phyloP scores from a whole-genome alignment of 768 basidiomycete species.

The Trametes gibbosa region DNA sequence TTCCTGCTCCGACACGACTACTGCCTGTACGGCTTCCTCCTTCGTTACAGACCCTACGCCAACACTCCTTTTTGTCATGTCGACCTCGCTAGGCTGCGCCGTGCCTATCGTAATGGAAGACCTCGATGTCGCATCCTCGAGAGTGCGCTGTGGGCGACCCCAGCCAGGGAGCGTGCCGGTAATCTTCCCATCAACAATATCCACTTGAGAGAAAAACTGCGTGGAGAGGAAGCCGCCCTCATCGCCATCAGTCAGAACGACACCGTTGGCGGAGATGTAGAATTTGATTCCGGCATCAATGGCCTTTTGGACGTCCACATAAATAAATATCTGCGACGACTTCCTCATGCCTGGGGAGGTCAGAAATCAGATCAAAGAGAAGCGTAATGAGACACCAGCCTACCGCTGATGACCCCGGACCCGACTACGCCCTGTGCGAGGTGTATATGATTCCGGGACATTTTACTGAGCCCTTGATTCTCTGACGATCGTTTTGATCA shows the following conservation, averaged over 20 bases:
- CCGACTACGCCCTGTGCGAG: conserved; percentile 76
- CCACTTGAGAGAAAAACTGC: conserved; percentile 69
- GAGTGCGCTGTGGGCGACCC: conserved; percentile 8
- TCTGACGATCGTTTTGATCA: conserved; percentile 38
- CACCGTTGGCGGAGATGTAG: conserved; percentile 81
- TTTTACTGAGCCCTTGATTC: conserved; percentile 71
- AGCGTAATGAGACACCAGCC: conserved; percentile 22
- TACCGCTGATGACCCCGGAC: conserved; percentile 73
- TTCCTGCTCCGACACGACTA: background rate
- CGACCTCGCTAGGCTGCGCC: background rate
- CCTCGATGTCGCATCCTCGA: no score
- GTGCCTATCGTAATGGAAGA: no score
- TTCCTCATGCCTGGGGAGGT: conserved; percentile 68
- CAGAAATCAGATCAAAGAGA: background rate
- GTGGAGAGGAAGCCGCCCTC: conserved; percentile 56
- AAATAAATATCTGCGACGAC: conserved; percentile 77
- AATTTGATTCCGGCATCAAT: conserved; percentile 69
- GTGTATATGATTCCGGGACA: conserved; percentile 92
- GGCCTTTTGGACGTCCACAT: conserved; percentile 71
- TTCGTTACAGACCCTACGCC: conserved; percentile 1
- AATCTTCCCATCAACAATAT: conserved; percentile 40
- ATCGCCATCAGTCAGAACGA: conserved; percentile 82
- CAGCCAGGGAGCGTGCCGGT: conserved; percentile 27
- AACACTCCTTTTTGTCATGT: background rate
- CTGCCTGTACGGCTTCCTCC: background rate